phyloP scores from a whole-genome alignment of 2,329 filamentous ascomycete species.

The Arthroderma sp. region DNA sequence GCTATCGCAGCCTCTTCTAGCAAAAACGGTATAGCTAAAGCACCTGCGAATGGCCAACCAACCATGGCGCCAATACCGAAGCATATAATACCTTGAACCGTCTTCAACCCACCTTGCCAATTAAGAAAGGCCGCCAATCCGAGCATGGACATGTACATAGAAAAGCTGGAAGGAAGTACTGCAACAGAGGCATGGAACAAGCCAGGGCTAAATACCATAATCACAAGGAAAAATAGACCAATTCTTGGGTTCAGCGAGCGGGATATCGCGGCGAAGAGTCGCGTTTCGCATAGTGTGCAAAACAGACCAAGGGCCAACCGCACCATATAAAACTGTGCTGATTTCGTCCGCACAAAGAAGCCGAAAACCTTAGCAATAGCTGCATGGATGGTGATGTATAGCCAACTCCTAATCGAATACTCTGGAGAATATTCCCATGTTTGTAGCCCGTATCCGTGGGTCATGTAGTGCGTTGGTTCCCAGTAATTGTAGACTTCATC shows the following conservation, averaged over 20 bases:
- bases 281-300: conserved; percentile 71
- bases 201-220: conserved; percentile 67
- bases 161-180: conserved; percentile 85
- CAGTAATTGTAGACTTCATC: conserved; percentile 99
- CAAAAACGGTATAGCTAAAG: conserved; percentile 68
- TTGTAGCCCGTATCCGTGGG: conserved; percentile 83
- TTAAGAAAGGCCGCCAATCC: conserved; percentile 85
- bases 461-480: conserved; percentile 91
- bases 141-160: conserved; percentile 87
- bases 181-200: conserved; percentile 86
- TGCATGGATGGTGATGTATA: conserved; percentile 74
- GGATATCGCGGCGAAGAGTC: conserved; percentile 67
- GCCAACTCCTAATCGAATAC: conserved; percentile 90
- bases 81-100: conserved; percentile 75
- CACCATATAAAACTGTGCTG: conserved; percentile 71
- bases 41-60: conserved; percentile 89
- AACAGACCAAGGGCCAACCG: conserved; percentile 60
- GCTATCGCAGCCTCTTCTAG: conserved; percentile 58
- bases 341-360: conserved; percentile 40
- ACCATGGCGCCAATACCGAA: conserved; percentile 75
- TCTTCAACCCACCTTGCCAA: conserved; percentile 67
- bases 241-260: conserved; percentile 68
- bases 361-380: conserved; percentile 54
- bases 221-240: conserved; percentile 70
- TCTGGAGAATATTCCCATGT: conserved; percentile 98